Percentiles rank a stretch among this genome's conserved stretches.
Conservation (phyloP, 352 stramenopile species). For the Pythium folliculosum region DNA sequence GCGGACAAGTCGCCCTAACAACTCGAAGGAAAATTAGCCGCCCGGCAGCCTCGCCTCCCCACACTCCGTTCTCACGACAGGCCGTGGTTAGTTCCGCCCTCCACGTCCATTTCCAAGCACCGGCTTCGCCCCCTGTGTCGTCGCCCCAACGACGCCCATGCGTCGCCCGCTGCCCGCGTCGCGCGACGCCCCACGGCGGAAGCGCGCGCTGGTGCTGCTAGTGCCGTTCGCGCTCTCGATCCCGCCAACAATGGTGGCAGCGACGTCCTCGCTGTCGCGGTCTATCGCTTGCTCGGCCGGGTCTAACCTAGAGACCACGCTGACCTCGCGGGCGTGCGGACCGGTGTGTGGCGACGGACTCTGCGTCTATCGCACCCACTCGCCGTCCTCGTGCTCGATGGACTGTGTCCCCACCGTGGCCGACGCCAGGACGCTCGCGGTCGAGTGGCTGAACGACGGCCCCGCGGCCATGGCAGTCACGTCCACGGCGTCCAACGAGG, state of each 20-base stretch:
- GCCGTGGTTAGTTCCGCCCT: too few species aligned
- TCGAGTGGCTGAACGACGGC: conserved; percentile 19
- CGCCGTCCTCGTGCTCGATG: conserved; percentile 17
- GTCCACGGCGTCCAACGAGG: background rate
- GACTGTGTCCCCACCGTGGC: conserved; percentile 7
- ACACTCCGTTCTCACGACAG: background rate
- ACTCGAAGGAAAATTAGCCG: background rate
- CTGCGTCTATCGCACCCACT: conserved; percentile 17
- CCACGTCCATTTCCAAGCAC: too few species aligned
- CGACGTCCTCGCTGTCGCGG: background rate
- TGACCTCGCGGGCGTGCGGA: conserved; percentile 9
- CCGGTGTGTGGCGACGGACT: conserved; percentile 12
- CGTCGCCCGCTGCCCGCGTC: background rate
- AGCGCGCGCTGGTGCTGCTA: background rate
- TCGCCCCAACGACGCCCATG: background rate
- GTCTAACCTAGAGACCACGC: background rate
- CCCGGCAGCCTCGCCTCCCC: background rate
- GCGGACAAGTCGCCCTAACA: background rate
- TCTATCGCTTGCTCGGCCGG: background rate
- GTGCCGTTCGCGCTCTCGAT: background rate
- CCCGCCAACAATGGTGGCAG: background rate
- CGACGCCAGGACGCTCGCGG: conserved; percentile 3
- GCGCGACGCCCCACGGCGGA: background rate
- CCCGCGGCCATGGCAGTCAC: conserved; percentile 2
- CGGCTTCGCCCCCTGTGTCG: background rate